These are phyloP conservation scores for Helianthus tuberosus DNA, from an alignment of 129 eudicot species.

Conservation along the genomic window DNA sequence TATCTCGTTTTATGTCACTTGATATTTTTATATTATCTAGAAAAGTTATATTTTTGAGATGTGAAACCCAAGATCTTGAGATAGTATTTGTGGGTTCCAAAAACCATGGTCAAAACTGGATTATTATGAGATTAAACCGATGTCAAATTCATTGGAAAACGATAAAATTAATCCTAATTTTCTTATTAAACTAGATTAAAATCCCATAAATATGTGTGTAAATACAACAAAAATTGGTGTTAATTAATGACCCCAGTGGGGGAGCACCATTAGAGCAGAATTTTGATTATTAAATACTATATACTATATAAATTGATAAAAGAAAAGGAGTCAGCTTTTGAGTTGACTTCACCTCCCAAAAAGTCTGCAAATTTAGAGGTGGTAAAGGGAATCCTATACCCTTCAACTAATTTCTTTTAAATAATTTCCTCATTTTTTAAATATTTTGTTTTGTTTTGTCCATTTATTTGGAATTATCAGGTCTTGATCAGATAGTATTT, in stretches of 20 bases:
- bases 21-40: background rate
- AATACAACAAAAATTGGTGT: slow-evolving; percentile 33
- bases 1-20: slow-evolving; percentile 1
- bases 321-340: slow-evolving; percentile 44
- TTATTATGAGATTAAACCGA: slow-evolving; percentile 45
- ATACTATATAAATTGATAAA: slow-evolving; percentile 8
- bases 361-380: slow-evolving; percentile 49
- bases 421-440: slow-evolving; percentile 5
- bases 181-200: slow-evolving; percentile 19
- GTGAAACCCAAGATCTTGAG: slow-evolving; percentile 42
- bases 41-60: slow-evolving; percentile 10
- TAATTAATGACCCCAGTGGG: slow-evolving; percentile 48
- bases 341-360: slow-evolving; percentile 53
- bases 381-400: slow-evolving; percentile 47
- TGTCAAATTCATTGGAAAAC: slow-evolving; percentile 35
- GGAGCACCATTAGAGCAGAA: slow-evolving; percentile 44
- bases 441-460: slow-evolving; percentile 19
- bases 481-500: slow-evolving; percentile 32
- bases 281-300: background rate
- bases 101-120: slow-evolving; percentile 46
- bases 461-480: slow-evolving; percentile 35
- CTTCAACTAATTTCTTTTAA: slow-evolving; percentile 31
- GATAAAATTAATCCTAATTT: slow-evolving; percentile 10
- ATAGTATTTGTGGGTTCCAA: slow-evolving; percentile 37
- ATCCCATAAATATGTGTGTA: slow-evolving; percentile 37